A percentile compares a stretch with the other conserved stretches of the same genome.
phyloP scores from a whole-genome alignment of 345 rosid species.

The Orychophragmus violaceus region DNA sequence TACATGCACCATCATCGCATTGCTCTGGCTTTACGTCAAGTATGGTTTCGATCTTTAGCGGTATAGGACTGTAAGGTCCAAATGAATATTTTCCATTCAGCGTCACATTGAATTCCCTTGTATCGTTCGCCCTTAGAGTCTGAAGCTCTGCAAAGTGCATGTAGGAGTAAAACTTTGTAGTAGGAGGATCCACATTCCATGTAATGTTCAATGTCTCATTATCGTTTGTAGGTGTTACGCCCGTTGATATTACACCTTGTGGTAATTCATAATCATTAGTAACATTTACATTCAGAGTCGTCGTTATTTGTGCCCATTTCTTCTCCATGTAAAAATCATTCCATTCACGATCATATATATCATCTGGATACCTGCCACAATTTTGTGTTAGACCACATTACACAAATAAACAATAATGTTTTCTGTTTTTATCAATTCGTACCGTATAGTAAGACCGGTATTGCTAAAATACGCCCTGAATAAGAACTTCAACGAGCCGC shows the following conservation, averaged over 20 bases:
- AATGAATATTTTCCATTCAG: slow-evolving; percentile 30
- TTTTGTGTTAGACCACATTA: neutral
- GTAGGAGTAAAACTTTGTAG: slow-evolving; percentile 18
- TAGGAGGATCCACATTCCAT: neutral
- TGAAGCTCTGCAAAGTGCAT: slow-evolving; percentile 50
- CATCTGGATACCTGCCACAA: slow-evolving; percentile 22
- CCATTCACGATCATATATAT: slow-evolving; percentile 26
- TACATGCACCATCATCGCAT: slow-evolving; percentile 24
- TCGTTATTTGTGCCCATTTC: slow-evolving; percentile 19
- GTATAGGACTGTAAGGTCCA: slow-evolving; percentile 34
- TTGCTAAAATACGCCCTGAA: slow-evolving; percentile 12
- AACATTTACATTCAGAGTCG: neutral
- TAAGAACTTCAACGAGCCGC: slow-evolving; percentile 17
- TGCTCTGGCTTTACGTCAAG: slow-evolving; percentile 13
- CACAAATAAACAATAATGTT: neutral
- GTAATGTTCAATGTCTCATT: slow-evolving; percentile 12
- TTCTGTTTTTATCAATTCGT: too few relatives aligned
- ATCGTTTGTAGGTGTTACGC: neutral
- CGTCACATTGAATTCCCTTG: slow-evolving; percentile 37
- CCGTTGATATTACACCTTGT: slow-evolving; percentile 2
- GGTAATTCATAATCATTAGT: slow-evolving; percentile 2
- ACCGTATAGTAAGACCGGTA: slow-evolving; percentile 5
- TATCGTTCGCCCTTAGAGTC: slow-evolving; percentile 30
- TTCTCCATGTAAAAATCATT: neutral
- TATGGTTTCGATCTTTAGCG: slow-evolving; percentile 18